Percentiles rank a stretch among this genome's conserved stretches.
These are phyloP conservation scores for Phyllosticta capitalensis DNA, from an alignment of 2,329 filamentous ascomycete genomes.

Conservation along the genomic window DNA sequence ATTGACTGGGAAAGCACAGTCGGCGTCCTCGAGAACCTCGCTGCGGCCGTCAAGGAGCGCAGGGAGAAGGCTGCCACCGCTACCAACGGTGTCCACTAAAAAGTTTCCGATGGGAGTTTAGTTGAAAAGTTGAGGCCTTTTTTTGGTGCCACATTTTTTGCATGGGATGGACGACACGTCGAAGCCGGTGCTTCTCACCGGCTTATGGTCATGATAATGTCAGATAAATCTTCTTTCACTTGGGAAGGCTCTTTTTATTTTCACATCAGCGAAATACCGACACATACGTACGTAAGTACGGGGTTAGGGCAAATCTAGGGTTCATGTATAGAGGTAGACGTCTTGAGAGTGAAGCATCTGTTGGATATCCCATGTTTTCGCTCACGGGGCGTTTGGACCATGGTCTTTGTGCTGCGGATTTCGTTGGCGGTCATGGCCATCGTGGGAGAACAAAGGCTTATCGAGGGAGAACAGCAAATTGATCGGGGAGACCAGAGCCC, in stretches of 20 bases:
- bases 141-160: not conserved
- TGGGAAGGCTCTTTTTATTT: not conserved
- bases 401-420: not conserved
- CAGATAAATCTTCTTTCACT: not conserved
- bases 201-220: not conserved
- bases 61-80: constrained; percentile 37
- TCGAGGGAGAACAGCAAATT: too few relatives aligned
- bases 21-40: constrained; percentile 71
- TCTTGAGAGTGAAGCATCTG: not conserved
- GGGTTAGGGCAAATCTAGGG: not conserved
- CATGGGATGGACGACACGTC: not conserved
- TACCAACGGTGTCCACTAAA: constrained; percentile 6
- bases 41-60: constrained; percentile 69
- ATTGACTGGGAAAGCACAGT: constrained; percentile 88
- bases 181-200: not conserved
- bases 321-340: not conserved
- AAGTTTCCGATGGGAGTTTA: not conserved
- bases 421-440: not conserved
- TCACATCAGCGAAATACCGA: not conserved
- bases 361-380: not conserved
- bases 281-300: not conserved
- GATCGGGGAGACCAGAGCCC: too few relatives aligned
- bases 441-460: too few relatives aligned
- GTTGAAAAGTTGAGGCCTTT: constrained; percentile 1
- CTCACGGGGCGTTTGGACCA: not conserved